Base-by-base conservation (phyloP, 2,329 filamentous ascomycete genomes). In the Bertia moriformis region DNA sequence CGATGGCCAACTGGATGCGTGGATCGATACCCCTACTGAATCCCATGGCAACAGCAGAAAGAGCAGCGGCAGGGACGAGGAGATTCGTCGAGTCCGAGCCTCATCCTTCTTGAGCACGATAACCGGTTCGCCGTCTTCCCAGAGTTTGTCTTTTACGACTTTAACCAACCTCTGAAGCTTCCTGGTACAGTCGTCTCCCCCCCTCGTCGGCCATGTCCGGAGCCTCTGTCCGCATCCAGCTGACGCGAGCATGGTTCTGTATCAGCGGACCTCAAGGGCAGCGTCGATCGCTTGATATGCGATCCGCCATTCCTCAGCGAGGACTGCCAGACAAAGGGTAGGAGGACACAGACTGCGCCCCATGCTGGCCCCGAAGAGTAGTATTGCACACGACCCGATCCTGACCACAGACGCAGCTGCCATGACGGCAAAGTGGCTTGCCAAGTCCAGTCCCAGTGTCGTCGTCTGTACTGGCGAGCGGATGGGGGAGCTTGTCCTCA, bases 221-320 rank as follows among this genome's bases (percentile, higher is more conserved):
- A n/a, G n/a, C n/a, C n/a, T n/a, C n/a, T n/a, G n/a, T n/a, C n/a
- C n/a, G n/a, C n/a, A n/a, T n/a, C n/a, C n/a, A n/a, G n/a, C n/a
- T n/a, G n/a, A n/a, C n/a, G n/a, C n/a, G n/a, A n/a, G n/a, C n/a
- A n/a, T n/a, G n/a, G n/a, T n/a, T n/a, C n/a, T n/a, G n/a, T n/a
- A n/a, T n/a, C n/a, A 70, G 65, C 54, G 12, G 55, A 68, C 22
- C 56, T 87, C 24, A 83, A 80, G 51, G 73, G 71, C 15, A 62
- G 58, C 15, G 71, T 80, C 37, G 78, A 86, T 55, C 69, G 75
- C 40, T 69, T 89, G 43, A 78, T 88, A 40, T 73, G 71, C 47
- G 84, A 91, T 51, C 84, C 84, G 5, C 84, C 84, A 0, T 89
- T 89, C 53, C 63, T 89, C 24, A 85, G 74, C 53, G 71, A 82